Conservation (phyloP, 192 early-diverging fungal genomes). For the Backusella tarrabulga region DNA sequence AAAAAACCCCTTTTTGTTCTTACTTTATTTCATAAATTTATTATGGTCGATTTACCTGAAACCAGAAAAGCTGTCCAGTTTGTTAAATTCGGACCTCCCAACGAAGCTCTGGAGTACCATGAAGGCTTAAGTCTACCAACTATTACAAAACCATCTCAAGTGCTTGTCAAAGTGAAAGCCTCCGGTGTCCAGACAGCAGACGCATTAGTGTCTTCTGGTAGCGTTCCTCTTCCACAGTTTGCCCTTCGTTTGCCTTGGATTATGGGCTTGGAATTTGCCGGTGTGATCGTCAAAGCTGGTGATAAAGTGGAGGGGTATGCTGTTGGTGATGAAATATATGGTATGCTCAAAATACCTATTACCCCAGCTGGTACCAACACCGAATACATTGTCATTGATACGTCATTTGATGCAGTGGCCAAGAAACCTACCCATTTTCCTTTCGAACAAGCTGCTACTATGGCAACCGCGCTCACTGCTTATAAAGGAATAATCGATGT, state of each 20-base stretch:
- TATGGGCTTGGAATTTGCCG: constrained; percentile 23
- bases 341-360: background rate
- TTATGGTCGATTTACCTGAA: constrained; percentile 9
- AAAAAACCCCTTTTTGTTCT: background rate
- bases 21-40: background rate
- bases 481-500: constrained; percentile 11
- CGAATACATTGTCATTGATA: constrained; percentile 19
- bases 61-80: constrained; percentile 20
- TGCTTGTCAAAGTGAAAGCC: constrained; percentile 15
- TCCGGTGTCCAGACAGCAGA: constrained; percentile 34
- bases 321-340: constrained; percentile 30
- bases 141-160: background rate
- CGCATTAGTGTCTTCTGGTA: constrained; percentile 14
- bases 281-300: constrained; percentile 18
- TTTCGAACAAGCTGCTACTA: constrained; percentile 18
- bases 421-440: constrained; percentile 22
- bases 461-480: constrained; percentile 15
- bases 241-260: background rate
- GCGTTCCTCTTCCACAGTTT: background rate
- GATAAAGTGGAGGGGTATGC: constrained; percentile 17
- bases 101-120: constrained; percentile 1
- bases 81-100: constrained; percentile 3
- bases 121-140: constrained; percentile 1
- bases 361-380: constrained; percentile 21
- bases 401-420: background rate